These are phyloP conservation scores for Sphaerostilbella broomeana DNA, from an alignment of 2,329 filamentous ascomycete species.

Conservation along the genomic window DNA sequence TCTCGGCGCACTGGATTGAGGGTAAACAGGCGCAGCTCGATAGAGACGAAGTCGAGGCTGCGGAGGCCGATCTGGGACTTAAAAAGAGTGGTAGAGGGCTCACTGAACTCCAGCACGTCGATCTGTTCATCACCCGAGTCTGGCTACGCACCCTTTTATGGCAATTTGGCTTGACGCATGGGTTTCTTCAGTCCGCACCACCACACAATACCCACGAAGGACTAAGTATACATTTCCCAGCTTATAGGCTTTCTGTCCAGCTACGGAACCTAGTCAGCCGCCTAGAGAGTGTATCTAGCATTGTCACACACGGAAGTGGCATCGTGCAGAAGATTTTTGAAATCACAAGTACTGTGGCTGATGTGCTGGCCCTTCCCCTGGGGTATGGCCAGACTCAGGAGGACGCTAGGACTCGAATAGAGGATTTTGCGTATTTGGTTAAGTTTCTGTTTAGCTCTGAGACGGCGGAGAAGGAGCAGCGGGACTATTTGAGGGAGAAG, in stretches of 20 bases:
- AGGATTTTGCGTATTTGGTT: slow-evolving; percentile 48
- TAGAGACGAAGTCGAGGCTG: slow-evolving; percentile 28
- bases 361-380: slow-evolving; percentile 47
- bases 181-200: slow-evolving; percentile 30
- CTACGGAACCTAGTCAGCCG: slow-evolving; percentile 32
- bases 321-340: slow-evolving; percentile 55
- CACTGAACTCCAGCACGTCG: slow-evolving; percentile 34
- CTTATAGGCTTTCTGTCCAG: slow-evolving; percentile 31
- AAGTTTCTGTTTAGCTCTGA: slow-evolving; percentile 44
- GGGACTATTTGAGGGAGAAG: slow-evolving; percentile 34
- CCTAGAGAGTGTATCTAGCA: slow-evolving; percentile 33
- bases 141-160: slow-evolving; percentile 37
- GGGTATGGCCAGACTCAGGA: slow-evolving; percentile 32
- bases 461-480: slow-evolving; percentile 38
- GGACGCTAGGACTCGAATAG: slow-evolving; percentile 41
- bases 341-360: slow-evolving; percentile 53
- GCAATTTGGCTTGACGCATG: slow-evolving; percentile 35
- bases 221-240: slow-evolving; percentile 34
- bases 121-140: slow-evolving; percentile 35
- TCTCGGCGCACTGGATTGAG: slow-evolving; percentile 35
- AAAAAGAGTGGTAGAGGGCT: slow-evolving; percentile 22
- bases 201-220: slow-evolving; percentile 29
- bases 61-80: slow-evolving; percentile 23
- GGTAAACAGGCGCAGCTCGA: slow-evolving; percentile 35
- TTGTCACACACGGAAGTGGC: slow-evolving; percentile 49